Base-by-base conservation (phyloP, 2,329 filamentous ascomycete genomes). In the Sclerotinia subarctica region DNA sequence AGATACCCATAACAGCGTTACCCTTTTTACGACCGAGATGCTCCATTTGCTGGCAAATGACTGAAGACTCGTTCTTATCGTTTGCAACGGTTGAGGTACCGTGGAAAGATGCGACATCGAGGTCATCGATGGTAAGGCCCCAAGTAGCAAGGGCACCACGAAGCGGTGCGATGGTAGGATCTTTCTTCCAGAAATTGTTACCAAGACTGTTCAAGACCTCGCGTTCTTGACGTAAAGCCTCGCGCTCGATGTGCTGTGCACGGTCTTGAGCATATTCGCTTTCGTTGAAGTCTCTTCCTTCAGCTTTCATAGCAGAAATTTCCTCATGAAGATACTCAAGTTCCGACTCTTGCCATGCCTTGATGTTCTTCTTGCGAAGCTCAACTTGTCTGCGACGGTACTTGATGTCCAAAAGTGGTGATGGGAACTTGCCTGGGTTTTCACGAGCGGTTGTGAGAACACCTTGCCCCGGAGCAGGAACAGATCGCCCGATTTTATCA, bases 171-270 rank as follows among this genome's bases (percentile, higher is more conserved):
- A 99, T 99, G 76, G 88, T 90, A 54, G 93, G 84, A 78, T 99
- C 94, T 77, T 92, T 90, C 85, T 95, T 97, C 95, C 96, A 99
- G 88, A 99, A 99, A 82, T 91, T 93, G 85, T 99, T 99, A 78
- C 96, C 95, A 74, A 97, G 87, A 81, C 93, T 96, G 80, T 89
- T 90, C 71, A 97, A 87, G 24, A 94, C 92, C 73, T 98, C 94
- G 82, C 94, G 96, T 82, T 94, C 93, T 80, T 99, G 94, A 73
- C 95, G 88, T 73, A 86, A 84, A 64, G 94, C 93, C 81, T 99
- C 92, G 26, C 85, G 90, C 79, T 96, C 91, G 74, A 98, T 94
- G 79, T 98, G 94, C 66, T 85, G 81, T 53, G 91, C 89, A 72
- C 95, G 92, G 75, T 97, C 92, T 73, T 93, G 86, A 73, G 93